Percentiles rank a stretch among this genome's conserved stretches.
phyloP scores from a whole-genome alignment of 2,329 filamentous ascomycete species.

The Aciculosporium take region DNA sequence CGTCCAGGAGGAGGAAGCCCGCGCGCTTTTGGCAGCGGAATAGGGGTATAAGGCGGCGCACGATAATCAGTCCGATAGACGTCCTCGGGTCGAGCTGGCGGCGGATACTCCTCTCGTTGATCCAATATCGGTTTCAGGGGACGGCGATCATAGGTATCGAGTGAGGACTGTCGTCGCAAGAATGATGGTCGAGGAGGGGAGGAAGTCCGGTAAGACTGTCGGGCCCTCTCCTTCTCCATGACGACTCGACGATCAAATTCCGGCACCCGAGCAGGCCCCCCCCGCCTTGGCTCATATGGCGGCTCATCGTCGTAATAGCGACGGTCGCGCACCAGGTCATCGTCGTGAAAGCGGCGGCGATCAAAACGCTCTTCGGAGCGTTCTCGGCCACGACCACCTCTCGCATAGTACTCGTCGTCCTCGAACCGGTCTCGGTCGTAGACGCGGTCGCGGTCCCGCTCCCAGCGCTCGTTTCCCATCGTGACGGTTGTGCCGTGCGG shows the following conservation, averaged over 20 bases:
- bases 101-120: conserved; percentile 44
- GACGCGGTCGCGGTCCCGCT: conserved; percentile 43
- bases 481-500: conserved; percentile 1
- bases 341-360: conserved; percentile 33
- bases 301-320: conserved; percentile 42
- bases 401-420: conserved; percentile 34
- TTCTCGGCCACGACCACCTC: conserved; percentile 26
- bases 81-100: conserved; percentile 37
- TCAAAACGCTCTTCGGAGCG: conserved; percentile 36
- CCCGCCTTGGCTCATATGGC: conserved; percentile 21
- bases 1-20: conserved; percentile 44
- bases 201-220: conserved; percentile 28
- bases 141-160: conserved; percentile 78
- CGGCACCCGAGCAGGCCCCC: conserved; percentile 18
- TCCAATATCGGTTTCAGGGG: conserved; percentile 39
- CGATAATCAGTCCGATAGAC: conserved; percentile 33
- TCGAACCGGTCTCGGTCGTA: conserved; percentile 28
- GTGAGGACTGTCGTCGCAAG: conserved; percentile 69
- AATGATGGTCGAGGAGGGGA: conserved; percentile 50
- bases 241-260: conserved; percentile 41
- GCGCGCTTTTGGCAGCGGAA: conserved; percentile 52
- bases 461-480: conserved; percentile 31
- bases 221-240: conserved; percentile 40
- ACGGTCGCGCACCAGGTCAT: conserved; percentile 32
- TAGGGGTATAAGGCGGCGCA: conserved; percentile 40